Base-by-base conservation (phyloP, 1,284 basidiomycete species). In the Cryptococcus sp. region DNA sequence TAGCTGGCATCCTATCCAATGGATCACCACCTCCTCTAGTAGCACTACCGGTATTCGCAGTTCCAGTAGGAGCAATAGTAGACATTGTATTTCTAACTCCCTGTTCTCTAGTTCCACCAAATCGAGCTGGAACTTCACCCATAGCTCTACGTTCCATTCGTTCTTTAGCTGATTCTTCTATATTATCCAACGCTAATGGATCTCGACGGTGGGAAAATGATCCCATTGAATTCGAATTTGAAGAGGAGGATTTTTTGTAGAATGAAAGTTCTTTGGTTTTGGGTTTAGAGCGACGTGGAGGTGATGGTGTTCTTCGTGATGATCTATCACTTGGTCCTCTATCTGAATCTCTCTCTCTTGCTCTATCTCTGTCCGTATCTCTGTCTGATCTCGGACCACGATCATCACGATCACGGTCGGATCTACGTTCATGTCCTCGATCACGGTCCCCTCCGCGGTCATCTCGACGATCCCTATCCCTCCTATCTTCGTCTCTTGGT, bases 231-330 rank as follows among this genome's bases (percentile, higher is more conserved):
- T 9, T 9, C 32, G 10, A 9, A 16, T 16, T 16, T 9, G 10
- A 9, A 5, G 54, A 25, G 4, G 58, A 46, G 4, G 63, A 60
- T 48, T 71, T 72, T 53, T 77, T 77, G 69, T 77, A 77, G 53
- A 77, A 73, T n/a, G 69, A 71, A 44, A 77, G 63, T 50, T 76
- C 70, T 54, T 70, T 70, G 2, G 71, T 63, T 37, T 60, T 40
- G 32, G 32, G 32, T 34, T 34, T 46, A 9, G 32, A 34, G 9
- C 32, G 10, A 9, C 32, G 9, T 16, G 32, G 10, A 9, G 32
- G 32, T 16, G 32, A 34, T 16, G 32, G 32, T 9, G 64, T 60
- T n/a, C n/a, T n/a, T 10, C 61, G 51, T 39, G 60, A 48, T 39
- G 48, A 42, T 25, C 24, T 18, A n/a, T 21, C 16, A 18, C 4